These are phyloP conservation scores for Hypomontagnella submonticulosa DNA, from an alignment of 495 filamentous ascomycete genomes.

Conservation along the genomic window DNA sequence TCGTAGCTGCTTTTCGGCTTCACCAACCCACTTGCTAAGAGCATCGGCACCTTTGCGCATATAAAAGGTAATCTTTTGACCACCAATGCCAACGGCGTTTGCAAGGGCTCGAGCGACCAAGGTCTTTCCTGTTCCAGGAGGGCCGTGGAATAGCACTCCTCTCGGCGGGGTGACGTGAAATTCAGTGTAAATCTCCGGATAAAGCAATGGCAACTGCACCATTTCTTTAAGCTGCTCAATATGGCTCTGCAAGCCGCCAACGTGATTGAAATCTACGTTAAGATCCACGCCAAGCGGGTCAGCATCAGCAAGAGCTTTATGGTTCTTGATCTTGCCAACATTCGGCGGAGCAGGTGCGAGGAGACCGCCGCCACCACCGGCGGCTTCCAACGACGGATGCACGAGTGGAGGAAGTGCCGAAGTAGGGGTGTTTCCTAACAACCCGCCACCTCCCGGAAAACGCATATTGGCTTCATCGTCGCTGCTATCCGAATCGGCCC, in stretches of 20 bases:
- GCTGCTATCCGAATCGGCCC: slow-evolving; percentile 93
- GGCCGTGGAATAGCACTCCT: slow-evolving; percentile 95
- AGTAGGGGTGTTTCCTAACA: slow-evolving; percentile 80
- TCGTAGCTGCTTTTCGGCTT: slow-evolving; percentile 93
- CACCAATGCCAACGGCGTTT: slow-evolving; percentile 77
- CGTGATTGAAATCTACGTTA: slow-evolving; percentile 89
- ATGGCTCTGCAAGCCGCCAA: slow-evolving; percentile 89
- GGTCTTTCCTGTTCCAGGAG: slow-evolving; percentile 97
- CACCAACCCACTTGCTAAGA: slow-evolving; percentile 98
- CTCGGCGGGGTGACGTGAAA: slow-evolving; percentile 94
- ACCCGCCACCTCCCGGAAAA: slow-evolving; percentile 64
- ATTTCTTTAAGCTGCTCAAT: slow-evolving; percentile 98
- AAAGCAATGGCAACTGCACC: slow-evolving; percentile 91
- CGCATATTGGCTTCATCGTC: slow-evolving; percentile 83
- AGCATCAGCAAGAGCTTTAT: slow-evolving; percentile 81
- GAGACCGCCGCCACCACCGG: slow-evolving; percentile 65
- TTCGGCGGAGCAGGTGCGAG: slow-evolving; percentile 84
- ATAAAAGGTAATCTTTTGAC: slow-evolving; percentile 95
- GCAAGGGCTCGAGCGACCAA: slow-evolving; percentile 91
- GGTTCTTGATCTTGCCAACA: slow-evolving; percentile 88
- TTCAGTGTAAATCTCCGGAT: slow-evolving; percentile 91
- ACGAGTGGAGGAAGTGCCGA: slow-evolving; percentile 61
- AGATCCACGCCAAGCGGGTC: slow-evolving; percentile 93
- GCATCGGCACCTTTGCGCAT: slow-evolving; percentile 99
- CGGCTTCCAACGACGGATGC: slow-evolving; percentile 60